Evolutionary conservation across 257 asterid species (phyloP).

Genomic region (Anisodus acutangulus): DNA sequence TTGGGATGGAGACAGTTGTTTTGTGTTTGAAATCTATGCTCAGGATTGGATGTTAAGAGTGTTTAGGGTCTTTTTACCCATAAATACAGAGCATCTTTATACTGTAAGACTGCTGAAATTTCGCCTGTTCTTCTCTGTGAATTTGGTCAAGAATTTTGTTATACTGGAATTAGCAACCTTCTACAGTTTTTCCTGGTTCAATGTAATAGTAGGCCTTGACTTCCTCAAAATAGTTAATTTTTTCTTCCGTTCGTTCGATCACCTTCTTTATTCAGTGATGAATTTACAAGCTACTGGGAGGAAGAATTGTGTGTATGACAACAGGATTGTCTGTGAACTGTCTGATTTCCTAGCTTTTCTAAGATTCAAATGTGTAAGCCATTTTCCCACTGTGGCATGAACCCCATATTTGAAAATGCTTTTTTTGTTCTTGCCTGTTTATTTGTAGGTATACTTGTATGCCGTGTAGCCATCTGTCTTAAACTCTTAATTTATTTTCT

Average conservation of each 20-base stretch:
- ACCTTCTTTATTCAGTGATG: neutral
- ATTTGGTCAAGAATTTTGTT: slow-evolving; percentile 16
- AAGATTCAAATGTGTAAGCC: neutral
- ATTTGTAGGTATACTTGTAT: neutral
- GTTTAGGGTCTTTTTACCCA: neutral
- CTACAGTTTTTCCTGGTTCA: neutral
- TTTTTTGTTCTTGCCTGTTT: neutral
- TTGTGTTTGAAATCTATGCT: neutral
- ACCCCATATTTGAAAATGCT: neutral
- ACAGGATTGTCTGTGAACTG: neutral
- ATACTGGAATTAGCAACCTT: neutral
- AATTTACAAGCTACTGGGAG: neutral
- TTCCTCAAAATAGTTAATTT: neutral
- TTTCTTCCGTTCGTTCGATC: neutral
- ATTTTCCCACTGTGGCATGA: neutral
- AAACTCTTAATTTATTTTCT: neutral
- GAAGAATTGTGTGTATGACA: neutral
- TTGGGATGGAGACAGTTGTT: neutral
- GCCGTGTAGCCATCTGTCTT: slow-evolving; percentile 28
- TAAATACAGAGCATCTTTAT: neutral
- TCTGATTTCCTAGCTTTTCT: neutral
- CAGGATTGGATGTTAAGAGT: neutral
- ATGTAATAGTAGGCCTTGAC: neutral
- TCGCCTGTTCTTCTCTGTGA: neutral
- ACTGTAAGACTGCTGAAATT: neutral